Evolutionary conservation across 2,329 filamentous ascomycete species (phyloP), one percentile per base, ranked within the genome.

Genomic region (Colletotrichum tamarilloi): DNA sequence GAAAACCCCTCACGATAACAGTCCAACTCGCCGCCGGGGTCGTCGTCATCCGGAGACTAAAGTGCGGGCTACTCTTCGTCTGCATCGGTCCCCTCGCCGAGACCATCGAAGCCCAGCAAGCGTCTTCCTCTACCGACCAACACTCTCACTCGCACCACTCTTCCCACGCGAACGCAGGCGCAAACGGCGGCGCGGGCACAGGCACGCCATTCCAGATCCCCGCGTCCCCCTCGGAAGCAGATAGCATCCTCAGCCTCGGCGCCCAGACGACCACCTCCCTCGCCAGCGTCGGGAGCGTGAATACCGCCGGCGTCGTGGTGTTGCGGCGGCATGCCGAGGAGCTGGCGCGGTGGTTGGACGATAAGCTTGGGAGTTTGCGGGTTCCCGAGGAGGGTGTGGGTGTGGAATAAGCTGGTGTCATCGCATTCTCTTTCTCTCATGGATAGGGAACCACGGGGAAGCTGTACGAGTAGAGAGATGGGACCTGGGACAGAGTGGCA

Each of bases 1-100:
- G 81, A 71, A 82, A 82, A 63, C 84, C 84, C 28, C 78, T 81
- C 70, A 85, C 86, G 53, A 86, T 91, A 46, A 91, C 89, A 1
- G 85, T 92, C 38, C 89, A 92, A 81, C 87, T 92, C 62, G 84
- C 85, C 35, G 89, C 85, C 62, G 86, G 87, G 38, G 87, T 91
- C 35, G 86, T 92, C 76, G 87, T 92, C 24, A 89, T 92, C 68
- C 85, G 89, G 12, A 84, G 84, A 2, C 82, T 92, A 38, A 84
- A 83, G 53, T 92, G 90, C 79, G 89, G 89, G 22, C 84, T 92
- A 58, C 83, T 92, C 49, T 90, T 92, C 75, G 88, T 92, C 59
- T 91, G 88, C 76, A 86, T 92, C 53, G 90, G 90, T 0, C 85
- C 87, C 1, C 78, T 84, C 3, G 77, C 81, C 68, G 78, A 80